Base-by-base conservation (phyloP, 2,329 filamentous ascomycete genomes). In the Venturia carpophila region DNA sequence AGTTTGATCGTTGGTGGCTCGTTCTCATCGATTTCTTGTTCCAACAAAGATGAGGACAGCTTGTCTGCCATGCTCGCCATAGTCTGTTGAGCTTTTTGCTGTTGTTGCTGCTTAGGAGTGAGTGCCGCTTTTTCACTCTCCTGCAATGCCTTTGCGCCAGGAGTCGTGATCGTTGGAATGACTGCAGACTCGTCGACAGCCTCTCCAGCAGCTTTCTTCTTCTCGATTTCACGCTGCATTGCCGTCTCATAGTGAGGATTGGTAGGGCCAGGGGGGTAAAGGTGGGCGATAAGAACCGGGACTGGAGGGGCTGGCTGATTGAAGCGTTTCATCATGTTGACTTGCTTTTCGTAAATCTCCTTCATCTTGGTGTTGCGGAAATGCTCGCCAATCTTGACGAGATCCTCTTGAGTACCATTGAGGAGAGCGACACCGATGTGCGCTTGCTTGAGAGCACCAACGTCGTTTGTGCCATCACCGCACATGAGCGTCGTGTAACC, bases 401-500 rank as follows among this genome's bases (percentile, higher is more conserved):
- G 83, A 74, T 97, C 94, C 27, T 97, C 90, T 69, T 87, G 88
- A 1, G 92, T 95, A 68, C 94, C 94, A 76, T 99, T 99, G 70
- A 99, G 85, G 62, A 99, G 86, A 27, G 94, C 94, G 68, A 99
- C 90, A 77, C 94, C 94, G 68, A 99, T 92, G 74, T 99, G 94
- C 49, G 94, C 94, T 79, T 99, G 94, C 82, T 99, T 99, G 73
- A 99, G 81, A 56, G 94, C 94, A 69, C 94, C 94, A 65, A 99
- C 94, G 73, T 99, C 94, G 76, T 99, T 99, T 65, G 94, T 99
- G 68, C 94, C 94, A 73, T 99, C 94, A 76, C 94, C 94, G 71
- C 92, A 95, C 94, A 99, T 99, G 68, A 99, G 84, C 39, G 94
- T 99, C 67, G 94, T 97, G 80, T 99, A 99, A 62, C 94, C 94